Conservation (phyloP, 1,139 yeast species). For the Martiniozyma asiatica region DNA sequence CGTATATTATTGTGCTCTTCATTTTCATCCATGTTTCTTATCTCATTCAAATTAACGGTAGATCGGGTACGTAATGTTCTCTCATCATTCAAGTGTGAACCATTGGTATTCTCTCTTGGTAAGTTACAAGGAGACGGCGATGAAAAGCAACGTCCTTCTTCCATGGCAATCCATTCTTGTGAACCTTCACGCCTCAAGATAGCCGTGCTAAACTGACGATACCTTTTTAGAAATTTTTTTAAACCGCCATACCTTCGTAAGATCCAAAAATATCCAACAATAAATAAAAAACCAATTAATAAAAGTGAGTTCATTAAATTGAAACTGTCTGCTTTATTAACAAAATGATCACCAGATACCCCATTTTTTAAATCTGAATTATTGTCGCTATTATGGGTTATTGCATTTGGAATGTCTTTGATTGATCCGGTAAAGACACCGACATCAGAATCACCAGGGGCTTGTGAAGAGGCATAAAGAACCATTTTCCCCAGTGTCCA, state of each 20-base stretch:
- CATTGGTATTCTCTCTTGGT: slow-evolving; percentile 2
- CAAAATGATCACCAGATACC: no score
- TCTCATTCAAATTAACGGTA: slow-evolving; percentile 12
- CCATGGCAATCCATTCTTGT: slow-evolving; percentile 10
- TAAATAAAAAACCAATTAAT: not conserved
- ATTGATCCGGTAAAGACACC: slow-evolving; percentile 15
- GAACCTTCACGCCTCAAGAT: not conserved
- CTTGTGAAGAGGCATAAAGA: slow-evolving; percentile 31
- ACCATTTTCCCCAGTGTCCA: slow-evolving; percentile 84
- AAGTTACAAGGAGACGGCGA: no score
- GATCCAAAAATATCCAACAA: slow-evolving; percentile 4
- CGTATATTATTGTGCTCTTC: no score
- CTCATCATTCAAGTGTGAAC: slow-evolving; percentile 2
- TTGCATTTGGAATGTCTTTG: no score
- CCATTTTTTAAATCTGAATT: no score
- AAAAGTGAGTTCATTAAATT: no score
- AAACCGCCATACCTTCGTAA: slow-evolving; percentile 9
- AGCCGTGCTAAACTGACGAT: not conserved
- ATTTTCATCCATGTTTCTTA: no score
- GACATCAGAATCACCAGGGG: slow-evolving; percentile 11
- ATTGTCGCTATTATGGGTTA: no score
- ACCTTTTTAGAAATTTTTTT: slow-evolving; percentile 5
- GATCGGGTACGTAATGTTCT: slow-evolving; percentile 14
- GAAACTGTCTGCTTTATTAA: no score
- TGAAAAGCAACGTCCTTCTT: slow-evolving; percentile 12